A percentile compares a stretch with the other conserved stretches of the same genome.
These are phyloP conservation scores for Monosporozyma aerobia DNA, from an alignment of 805 yeast genomes.

Conservation along the genomic window DNA sequence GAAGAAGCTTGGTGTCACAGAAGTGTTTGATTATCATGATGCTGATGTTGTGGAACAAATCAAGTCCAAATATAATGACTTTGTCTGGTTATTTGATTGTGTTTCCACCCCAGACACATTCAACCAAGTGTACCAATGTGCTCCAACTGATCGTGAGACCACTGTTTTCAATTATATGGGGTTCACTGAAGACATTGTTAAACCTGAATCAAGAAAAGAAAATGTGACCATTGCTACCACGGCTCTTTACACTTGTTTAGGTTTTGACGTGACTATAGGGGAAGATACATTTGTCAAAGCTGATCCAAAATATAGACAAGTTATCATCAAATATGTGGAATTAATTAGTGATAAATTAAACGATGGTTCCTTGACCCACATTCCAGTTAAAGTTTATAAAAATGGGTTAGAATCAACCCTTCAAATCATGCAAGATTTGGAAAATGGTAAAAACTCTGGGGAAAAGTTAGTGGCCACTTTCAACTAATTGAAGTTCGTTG, in stretches of 20 bases:
- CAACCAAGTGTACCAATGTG: conserved; percentile 25
- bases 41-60: conserved; percentile 35
- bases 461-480: not conserved
- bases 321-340: conserved; percentile 20
- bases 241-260: conserved; percentile 32
- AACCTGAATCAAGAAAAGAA: no score
- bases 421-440: conserved; percentile 14
- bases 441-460: conserved; percentile 19
- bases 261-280: conserved; percentile 26
- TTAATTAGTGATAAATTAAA: conserved; percentile 13
- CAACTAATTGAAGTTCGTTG: no score
- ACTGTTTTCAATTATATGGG: no score
- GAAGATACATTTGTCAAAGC: conserved; percentile 16
- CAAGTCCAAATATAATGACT: conserved; percentile 21
- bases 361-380: conserved; percentile 22
- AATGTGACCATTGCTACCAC: no score
- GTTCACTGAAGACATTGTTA: no score
- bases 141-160: conserved; percentile 24
- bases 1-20: conserved; percentile 39
- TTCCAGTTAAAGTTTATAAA: conserved; percentile 23
- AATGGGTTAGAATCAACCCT: conserved; percentile 21
- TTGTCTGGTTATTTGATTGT: conserved; percentile 26
- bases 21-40: conserved; percentile 39
- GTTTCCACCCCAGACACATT: conserved; percentile 24
- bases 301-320: conserved; percentile 13